Conservation (phyloP, 1,284 basidiomycete species). For the Puccinia novopanici region DNA sequence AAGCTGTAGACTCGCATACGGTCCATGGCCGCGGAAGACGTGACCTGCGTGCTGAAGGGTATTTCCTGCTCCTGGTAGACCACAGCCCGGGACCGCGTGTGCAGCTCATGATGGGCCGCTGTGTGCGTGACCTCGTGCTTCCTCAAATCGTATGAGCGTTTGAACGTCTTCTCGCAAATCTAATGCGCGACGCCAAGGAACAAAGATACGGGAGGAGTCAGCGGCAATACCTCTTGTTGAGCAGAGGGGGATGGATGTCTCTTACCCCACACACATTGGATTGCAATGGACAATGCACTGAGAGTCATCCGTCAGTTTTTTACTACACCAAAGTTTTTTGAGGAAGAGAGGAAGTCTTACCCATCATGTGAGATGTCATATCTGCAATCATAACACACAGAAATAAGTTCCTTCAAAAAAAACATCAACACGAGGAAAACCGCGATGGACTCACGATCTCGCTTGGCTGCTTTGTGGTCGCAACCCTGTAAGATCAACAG, state of each 20-base stretch:
- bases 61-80: conserved; percentile 39
- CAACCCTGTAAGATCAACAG: conserved; percentile 31
- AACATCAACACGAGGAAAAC: background rate
- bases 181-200: background rate
- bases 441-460: conserved; percentile 41
- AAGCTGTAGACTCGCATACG: background rate
- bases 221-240: too few species aligned
- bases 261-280: conserved; percentile 50
- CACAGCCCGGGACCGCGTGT: conserved; percentile 41
- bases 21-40: background rate
- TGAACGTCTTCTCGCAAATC: conserved; percentile 50
- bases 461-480: conserved; percentile 42
- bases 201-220: background rate
- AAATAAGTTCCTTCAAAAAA: background rate
- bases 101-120: conserved; percentile 45
- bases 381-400: conserved; percentile 11
- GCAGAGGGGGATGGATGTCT: background rate
- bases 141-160: conserved; percentile 45
- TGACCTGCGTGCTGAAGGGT: conserved; percentile 1
- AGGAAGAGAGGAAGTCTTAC: conserved; percentile 14
- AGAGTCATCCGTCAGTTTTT: background rate
- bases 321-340: background rate
- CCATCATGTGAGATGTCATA: conserved; percentile 51
- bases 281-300: conserved; percentile 49
- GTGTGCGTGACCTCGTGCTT: conserved; percentile 50